Percentiles rank a stretch among this genome's conserved stretches.
These are phyloP conservation scores for Arthrinium phaeospermum DNA, from an alignment of 2,329 filamentous ascomycete species.

Conservation along the genomic window DNA sequence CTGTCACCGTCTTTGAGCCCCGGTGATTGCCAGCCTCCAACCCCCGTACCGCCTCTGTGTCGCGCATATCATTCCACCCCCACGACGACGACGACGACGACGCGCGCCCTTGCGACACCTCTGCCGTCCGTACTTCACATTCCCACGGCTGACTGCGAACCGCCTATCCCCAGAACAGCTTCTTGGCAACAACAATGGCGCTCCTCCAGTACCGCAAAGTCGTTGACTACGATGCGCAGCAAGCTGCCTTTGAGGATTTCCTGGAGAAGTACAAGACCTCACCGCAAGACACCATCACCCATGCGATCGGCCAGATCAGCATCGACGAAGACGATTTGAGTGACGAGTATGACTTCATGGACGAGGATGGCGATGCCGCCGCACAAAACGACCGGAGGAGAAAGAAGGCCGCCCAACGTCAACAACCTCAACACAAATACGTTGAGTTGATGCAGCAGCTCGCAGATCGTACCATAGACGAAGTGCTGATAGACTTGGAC, in stretches of 20 bases:
- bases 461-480: slow-evolving; percentile 76
- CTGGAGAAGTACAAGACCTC: slow-evolving; percentile 85
- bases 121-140: slow-evolving; percentile 11
- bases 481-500: slow-evolving; percentile 87
- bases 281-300: slow-evolving; percentile 72
- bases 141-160: background rate
- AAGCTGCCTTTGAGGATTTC: slow-evolving; percentile 87
- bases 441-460: slow-evolving; percentile 85
- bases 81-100: background rate
- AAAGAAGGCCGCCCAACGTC: slow-evolving; percentile 53
- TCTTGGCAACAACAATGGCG: slow-evolving; percentile 68
- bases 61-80: slow-evolving; percentile 5
- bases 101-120: slow-evolving; percentile 2
- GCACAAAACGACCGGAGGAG: slow-evolving; percentile 56
- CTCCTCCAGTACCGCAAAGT: slow-evolving; percentile 79
- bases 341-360: slow-evolving; percentile 91
- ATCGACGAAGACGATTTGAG: slow-evolving; percentile 86
- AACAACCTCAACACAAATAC: slow-evolving; percentile 81
- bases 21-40: slow-evolving; percentile 14
- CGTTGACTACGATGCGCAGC: slow-evolving; percentile 88
- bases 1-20: slow-evolving; percentile 12
- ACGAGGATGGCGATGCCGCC: slow-evolving; percentile 73
- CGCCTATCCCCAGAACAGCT: background rate
- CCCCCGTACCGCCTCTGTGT: slow-evolving; percentile 1
- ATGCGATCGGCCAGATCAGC: slow-evolving; percentile 82